Percentiles rank a stretch among this genome's conserved stretches.
These are phyloP conservation scores for Lactifluus echinatus DNA, from an alignment of 768 basidiomycete genomes.

Conservation along the genomic window DNA sequence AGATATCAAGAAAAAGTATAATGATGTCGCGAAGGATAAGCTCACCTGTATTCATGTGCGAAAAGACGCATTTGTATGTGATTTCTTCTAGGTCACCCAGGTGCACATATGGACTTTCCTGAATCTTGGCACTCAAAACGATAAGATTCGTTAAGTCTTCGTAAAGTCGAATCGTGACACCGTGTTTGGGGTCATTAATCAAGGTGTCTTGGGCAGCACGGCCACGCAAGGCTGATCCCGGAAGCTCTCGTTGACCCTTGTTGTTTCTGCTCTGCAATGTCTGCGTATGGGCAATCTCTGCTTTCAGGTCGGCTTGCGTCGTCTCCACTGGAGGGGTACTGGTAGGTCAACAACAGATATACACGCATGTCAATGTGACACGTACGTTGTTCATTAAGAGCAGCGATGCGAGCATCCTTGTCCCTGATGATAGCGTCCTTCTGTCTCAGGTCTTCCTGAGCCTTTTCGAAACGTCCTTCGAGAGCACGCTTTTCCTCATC, in stretches of 20 bases:
- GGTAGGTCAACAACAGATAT: constrained; percentile 2
- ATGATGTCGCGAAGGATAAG: background rate
- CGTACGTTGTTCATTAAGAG: constrained; percentile 44
- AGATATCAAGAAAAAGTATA: background rate
- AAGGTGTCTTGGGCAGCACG: constrained; percentile 28
- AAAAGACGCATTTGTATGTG: constrained; percentile 59
- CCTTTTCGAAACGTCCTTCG: constrained; percentile 39
- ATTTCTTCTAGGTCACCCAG: constrained; percentile 47
- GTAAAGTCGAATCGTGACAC: constrained; percentile 62
- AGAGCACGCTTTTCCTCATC: constrained; percentile 54
- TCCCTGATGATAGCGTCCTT: constrained; percentile 34
- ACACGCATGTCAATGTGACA: background rate
- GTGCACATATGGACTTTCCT: constrained; percentile 29
- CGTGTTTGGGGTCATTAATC: constrained; percentile 48
- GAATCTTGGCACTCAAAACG: constrained; percentile 52
- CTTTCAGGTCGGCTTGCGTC: constrained; percentile 45
- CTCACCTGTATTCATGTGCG: constrained; percentile 25
- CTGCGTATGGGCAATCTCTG: constrained; percentile 52
- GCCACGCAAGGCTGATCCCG: constrained; percentile 30
- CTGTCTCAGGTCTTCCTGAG: constrained; percentile 37
- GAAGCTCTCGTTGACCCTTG: constrained; percentile 31
- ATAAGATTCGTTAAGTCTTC: constrained; percentile 81
- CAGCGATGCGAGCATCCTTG: constrained; percentile 39
- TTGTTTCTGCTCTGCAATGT: constrained; percentile 32
- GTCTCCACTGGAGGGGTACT: constrained; percentile 37